Base-by-base conservation (phyloP, 768 basidiomycete species). In the Kwoniella dendrophila region DNA sequence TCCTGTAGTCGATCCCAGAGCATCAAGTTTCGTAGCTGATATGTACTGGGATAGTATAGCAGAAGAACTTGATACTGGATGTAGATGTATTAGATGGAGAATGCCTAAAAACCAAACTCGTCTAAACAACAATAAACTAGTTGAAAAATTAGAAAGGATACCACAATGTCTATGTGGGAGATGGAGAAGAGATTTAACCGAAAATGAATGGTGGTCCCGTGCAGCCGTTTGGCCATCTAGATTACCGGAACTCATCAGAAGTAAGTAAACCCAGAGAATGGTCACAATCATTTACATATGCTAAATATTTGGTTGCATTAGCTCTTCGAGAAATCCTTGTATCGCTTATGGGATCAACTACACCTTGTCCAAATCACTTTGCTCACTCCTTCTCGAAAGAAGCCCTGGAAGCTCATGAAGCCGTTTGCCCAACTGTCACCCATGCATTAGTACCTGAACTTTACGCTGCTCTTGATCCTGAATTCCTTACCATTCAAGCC, bases 41-140 rank as follows among this genome's bases (percentile, higher is more conserved):
- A 86, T 84, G 62, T 97, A 95, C 75, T 97, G 93, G 93, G 81
- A 82, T 41, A 88, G 92, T 43, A 82, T 97, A 55, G 81, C 84
- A 33, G 85, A 84, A 52, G 93, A 97, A 81, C 82, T 93, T 24
- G 85, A 88, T 72, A 81, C 81, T 0, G 90, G 89, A 0, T 96
- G 93, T 80, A 22, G 79, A 73, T 73, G 80, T 83, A 60, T 65
- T 3, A 32, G 71, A 33, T 75, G 74, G 74, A 53, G 52, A 16
- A 62, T 62, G 60, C 60, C 60, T 10, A 55, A 55, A 33, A 34
- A 51, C 32, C 52, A 54, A 33, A n/a, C 4, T 10, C 44, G 43
- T 12, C 22, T 47, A 10, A 36, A 34, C n/a, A n/a, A n/a, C 30
- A 22, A 29, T 22, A 32, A 16, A 32, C n/a, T 30, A n/a, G n/a